A percentile compares a stretch with the other conserved stretches of the same genome.
Evolutionary conservation across 176 grass and related monocot species (phyloP).

Genomic region (Hordeum marinum): DNA sequence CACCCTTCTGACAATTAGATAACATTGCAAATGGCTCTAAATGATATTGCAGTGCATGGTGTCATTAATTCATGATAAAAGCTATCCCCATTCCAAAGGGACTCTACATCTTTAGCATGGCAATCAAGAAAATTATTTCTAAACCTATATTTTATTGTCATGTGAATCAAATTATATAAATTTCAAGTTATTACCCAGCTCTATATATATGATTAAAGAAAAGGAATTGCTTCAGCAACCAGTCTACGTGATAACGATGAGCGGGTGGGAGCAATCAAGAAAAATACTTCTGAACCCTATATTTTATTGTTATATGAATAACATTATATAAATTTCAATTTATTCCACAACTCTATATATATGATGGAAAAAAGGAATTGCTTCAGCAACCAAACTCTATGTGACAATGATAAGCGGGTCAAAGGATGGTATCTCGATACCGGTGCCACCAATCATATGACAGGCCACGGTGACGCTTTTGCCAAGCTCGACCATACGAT

Average conservation of each 20-base stretch:
- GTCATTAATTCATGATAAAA: slow-evolving; percentile 8
- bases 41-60: neutral
- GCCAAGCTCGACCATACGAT: no score
- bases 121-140: neutral
- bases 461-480: no score
- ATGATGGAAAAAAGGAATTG: neutral
- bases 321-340: neutral
- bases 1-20: neutral
- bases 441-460: no score
- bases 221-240: neutral
- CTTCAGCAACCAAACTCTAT: neutral
- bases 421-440: no score
- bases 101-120: neutral
- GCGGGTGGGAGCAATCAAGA: no score
- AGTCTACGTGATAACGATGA: neutral
- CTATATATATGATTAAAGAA: neutral
- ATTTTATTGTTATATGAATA: neutral
- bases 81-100: neutral
- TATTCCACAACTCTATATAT: neutral
- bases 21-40: neutral
- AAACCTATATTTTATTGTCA: neutral
- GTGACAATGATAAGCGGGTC: no score
- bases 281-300: neutral
- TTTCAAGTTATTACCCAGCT: neutral
- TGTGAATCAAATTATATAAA: neutral